phyloP scores from a whole-genome alignment of 1,139 yeast species.

The Yamadazyma taylorii region DNA sequence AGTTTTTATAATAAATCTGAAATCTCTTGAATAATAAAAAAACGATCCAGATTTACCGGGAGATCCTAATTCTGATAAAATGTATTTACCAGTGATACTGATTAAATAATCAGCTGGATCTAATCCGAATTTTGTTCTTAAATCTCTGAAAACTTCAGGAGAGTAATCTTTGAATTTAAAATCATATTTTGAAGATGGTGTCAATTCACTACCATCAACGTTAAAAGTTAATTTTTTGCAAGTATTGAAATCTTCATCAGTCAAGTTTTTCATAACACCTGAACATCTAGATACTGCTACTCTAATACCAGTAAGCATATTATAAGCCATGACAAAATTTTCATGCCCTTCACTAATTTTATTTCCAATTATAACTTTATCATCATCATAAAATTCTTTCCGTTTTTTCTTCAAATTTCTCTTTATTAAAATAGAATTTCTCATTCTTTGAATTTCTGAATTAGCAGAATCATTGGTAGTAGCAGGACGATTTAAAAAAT shows the following conservation, averaged over 20 bases:
- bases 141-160: constrained; percentile 90
- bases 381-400: constrained; percentile 53
- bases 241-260: constrained; percentile 65
- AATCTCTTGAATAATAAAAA: constrained; percentile 92
- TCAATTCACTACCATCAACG: constrained; percentile 81
- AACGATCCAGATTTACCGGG: constrained; percentile 98
- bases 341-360: constrained; percentile 90
- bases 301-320: constrained; percentile 95
- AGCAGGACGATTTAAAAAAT: constrained; percentile 1
- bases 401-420: constrained; percentile 34
- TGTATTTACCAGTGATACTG: constrained; percentile 89
- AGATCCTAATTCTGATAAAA: constrained; percentile 87
- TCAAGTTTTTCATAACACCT: constrained; percentile 74
- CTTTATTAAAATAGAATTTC: constrained; percentile 42
- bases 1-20: constrained; percentile 91
- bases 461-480: constrained; percentile 16
- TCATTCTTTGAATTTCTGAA: constrained; percentile 43
- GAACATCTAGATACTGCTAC: constrained; percentile 93
- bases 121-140: constrained; percentile 74
- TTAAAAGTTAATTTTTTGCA: constrained; percentile 84
- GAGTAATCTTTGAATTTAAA: constrained; percentile 96
- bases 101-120: constrained; percentile 96
- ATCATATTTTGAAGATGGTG: constrained; percentile 92
- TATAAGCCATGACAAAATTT: constrained; percentile 91
- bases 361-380: constrained; percentile 71